Conservation (phyloP, 129 eudicot genomes). For the Helichrysum umbraculigerum region DNA sequence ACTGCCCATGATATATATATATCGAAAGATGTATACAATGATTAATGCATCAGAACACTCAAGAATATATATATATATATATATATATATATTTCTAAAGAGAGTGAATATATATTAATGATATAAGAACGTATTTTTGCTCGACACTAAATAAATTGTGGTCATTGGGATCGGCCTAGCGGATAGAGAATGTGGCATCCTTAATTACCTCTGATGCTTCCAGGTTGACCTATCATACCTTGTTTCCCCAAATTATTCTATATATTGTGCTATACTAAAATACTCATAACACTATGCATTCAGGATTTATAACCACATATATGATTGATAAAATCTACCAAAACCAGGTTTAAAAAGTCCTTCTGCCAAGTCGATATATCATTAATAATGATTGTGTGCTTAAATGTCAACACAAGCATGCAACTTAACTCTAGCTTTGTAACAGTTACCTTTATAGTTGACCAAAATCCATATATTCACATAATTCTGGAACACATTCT, state of each 20-base stretch:
- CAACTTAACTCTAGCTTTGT: not conserved
- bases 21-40: not conserved
- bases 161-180: not conserved
- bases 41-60: not conserved
- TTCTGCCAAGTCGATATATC: not conserved
- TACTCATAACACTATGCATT: not conserved
- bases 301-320: not conserved
- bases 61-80: not conserved
- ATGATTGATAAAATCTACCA: not conserved
- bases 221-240: not conserved
- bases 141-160: not conserved
- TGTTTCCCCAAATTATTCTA: not conserved
- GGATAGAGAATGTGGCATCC: too few species aligned
- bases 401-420: not conserved
- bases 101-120: not conserved
- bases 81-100: not conserved
- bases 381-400: not conserved
- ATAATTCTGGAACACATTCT: not conserved
- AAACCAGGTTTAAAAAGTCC: not conserved
- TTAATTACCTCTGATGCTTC: not conserved
- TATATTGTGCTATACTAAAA: not conserved
- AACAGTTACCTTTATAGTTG: too few species aligned
- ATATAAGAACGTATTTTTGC: not conserved
- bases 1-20: too few species aligned
- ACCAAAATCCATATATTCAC: too few species aligned